Evolutionary conservation across 2,329 filamentous ascomycete species (phyloP).

Genomic region (Talaromyces sp.): DNA sequence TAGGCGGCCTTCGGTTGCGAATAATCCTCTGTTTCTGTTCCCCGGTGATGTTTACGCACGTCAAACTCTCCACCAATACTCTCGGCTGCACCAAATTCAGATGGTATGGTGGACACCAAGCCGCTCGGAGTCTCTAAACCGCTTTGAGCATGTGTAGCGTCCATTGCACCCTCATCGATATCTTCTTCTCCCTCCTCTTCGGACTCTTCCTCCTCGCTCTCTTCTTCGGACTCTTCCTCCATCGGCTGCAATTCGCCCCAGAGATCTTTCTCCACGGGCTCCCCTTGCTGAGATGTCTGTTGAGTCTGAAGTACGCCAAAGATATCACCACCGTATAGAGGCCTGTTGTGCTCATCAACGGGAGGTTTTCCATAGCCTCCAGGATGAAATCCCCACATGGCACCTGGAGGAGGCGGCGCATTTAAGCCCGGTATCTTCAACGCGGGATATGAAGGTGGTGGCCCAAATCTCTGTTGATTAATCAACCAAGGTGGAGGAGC

Average conservation of each 20-base stretch:
- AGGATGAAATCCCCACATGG: conserved; percentile 90
- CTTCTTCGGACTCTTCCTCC: conserved; percentile 67
- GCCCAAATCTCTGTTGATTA: conserved; percentile 90
- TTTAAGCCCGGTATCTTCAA: conserved; percentile 93
- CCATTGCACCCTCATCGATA: conserved; percentile 58
- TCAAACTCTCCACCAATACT: conserved; percentile 84
- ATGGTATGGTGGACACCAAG: conserved; percentile 72
- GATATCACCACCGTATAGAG: conserved; percentile 89
- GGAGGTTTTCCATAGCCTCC: conserved; percentile 96
- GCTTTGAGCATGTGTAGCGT: conserved; percentile 68
- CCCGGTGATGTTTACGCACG: conserved; percentile 78
- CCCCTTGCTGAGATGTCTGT: conserved; percentile 61
- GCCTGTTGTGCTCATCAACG: conserved; percentile 86
- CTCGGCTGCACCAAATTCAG: conserved; percentile 71
- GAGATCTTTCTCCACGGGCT: conserved; percentile 77
- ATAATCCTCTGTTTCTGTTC: conserved; percentile 83
- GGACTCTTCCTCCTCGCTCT: conserved; percentile 63
- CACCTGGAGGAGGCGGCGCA: conserved; percentile 82
- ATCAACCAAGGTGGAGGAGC: conserved; percentile 96
- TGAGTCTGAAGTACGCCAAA: conserved; percentile 71
- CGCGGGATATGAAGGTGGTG: conserved; percentile 91
- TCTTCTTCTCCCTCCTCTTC: conserved; percentile 64
- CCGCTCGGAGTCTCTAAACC: conserved; percentile 79
- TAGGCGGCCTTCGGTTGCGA: conserved; percentile 73
- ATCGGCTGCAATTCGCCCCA: conserved; percentile 90